A percentile compares a stretch with the other conserved stretches of the same genome.
These are phyloP conservation scores for Trichophyton rubrum DNA, from an alignment of 2,329 filamentous ascomycete genomes.

Conservation along the genomic window DNA sequence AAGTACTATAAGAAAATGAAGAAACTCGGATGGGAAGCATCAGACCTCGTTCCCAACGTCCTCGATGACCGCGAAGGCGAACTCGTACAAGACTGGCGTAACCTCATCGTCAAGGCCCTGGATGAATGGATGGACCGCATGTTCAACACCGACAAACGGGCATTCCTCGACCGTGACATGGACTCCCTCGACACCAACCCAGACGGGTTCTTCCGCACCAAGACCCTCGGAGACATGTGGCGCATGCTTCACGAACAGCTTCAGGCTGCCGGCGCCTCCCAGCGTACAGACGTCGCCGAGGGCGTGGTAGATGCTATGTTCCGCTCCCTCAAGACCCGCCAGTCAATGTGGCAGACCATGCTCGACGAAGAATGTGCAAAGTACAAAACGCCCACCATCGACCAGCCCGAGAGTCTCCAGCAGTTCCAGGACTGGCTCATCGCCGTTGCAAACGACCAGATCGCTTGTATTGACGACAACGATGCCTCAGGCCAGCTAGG, in stretches of 20 bases:
- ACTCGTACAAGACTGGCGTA: slow-evolving; percentile 82
- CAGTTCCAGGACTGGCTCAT: slow-evolving; percentile 77
- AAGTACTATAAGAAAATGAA: slow-evolving; percentile 95
- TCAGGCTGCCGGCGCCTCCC: slow-evolving; percentile 68
- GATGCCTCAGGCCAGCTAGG: slow-evolving; percentile 62
- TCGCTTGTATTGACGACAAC: slow-evolving; percentile 89
- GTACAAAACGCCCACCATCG: slow-evolving; percentile 46
- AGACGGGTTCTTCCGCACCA: slow-evolving; percentile 83
- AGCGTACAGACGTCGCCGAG: slow-evolving; percentile 80
- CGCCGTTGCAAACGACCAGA: slow-evolving; percentile 94
- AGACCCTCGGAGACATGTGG: slow-evolving; percentile 89
- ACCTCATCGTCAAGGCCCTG: slow-evolving; percentile 87
- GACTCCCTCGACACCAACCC: slow-evolving; percentile 78
- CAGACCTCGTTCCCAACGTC: slow-evolving; percentile 71
- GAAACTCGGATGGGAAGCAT: slow-evolving; percentile 67
- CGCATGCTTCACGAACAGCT: slow-evolving; percentile 93
- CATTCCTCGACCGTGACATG: slow-evolving; percentile 64
- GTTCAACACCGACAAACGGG: slow-evolving; percentile 64
- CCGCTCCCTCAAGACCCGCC: slow-evolving; percentile 65
- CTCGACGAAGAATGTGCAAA: slow-evolving; percentile 72
- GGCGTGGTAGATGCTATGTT: slow-evolving; percentile 97
- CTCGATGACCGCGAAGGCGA: slow-evolving; percentile 84
- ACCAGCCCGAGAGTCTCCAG: slow-evolving; percentile 57
- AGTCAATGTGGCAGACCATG: slow-evolving; percentile 75
- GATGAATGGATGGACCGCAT: slow-evolving; percentile 98